These are phyloP conservation scores for Leccinum arenicola DNA, from an alignment of 768 basidiomycete genomes.

Conservation along the genomic window DNA sequence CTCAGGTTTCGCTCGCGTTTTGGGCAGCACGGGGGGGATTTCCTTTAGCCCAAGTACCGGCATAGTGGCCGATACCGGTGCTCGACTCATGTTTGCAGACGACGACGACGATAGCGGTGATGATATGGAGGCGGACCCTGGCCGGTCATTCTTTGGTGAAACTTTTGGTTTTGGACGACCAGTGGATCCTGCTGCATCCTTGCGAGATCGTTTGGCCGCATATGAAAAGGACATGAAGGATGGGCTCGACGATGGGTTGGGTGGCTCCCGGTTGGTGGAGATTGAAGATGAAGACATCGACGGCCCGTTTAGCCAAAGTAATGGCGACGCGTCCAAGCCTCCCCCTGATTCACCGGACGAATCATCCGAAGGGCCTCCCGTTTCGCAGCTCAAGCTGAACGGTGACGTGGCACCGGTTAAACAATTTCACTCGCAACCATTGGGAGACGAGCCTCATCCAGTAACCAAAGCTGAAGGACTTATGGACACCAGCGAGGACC, in stretches of 20 bases:
- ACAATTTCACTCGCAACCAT: slow-evolving; percentile 50
- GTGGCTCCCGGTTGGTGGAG: slow-evolving; percentile 26
- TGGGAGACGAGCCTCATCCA: slow-evolving; percentile 53
- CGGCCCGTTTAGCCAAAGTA: slow-evolving; percentile 27
- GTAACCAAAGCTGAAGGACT: slow-evolving; percentile 62
- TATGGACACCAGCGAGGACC: slow-evolving; percentile 63
- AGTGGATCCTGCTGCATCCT: slow-evolving; percentile 51
- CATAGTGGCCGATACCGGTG: slow-evolving; percentile 46
- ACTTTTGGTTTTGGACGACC: slow-evolving; percentile 44
- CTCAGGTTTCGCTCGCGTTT: slow-evolving; percentile 51
- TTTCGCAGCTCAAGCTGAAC: slow-evolving; percentile 44
- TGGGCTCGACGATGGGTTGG: slow-evolving; percentile 28
- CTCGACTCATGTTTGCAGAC: slow-evolving; percentile 62
- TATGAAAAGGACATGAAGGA: slow-evolving; percentile 52
- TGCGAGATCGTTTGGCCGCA: slow-evolving; percentile 62
- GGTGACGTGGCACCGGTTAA: slow-evolving; percentile 45
- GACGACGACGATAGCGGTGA: slow-evolving; percentile 61
- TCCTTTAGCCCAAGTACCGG: slow-evolving; percentile 57
- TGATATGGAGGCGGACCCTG: slow-evolving; percentile 35
- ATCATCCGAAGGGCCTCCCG: slow-evolving; percentile 47
- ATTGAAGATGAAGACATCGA: slow-evolving; percentile 34
- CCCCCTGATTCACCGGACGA: slow-evolving; percentile 22
- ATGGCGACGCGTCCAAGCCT: slow-evolving; percentile 36
- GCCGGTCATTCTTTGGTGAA: slow-evolving; percentile 48
- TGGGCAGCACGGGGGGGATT: slow-evolving; percentile 60